Base-by-base conservation (phyloP, 1,284 basidiomycete species). In the Fomitiporia mediterranea region DNA sequence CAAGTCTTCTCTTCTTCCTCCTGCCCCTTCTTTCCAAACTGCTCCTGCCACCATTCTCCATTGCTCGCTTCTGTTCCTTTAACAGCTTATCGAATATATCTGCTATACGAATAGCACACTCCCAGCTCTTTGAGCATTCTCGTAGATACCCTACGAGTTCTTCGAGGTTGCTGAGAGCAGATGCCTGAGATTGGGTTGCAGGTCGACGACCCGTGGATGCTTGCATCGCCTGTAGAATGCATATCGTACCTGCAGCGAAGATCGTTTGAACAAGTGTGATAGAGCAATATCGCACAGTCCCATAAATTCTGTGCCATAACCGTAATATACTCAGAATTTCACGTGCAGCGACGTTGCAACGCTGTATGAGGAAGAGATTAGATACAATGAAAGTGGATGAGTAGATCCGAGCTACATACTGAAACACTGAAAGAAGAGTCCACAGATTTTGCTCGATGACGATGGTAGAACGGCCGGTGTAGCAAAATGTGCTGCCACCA, bases 401-500 rank as follows among this genome's bases (percentile, higher is more conserved):
- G 8, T n/a, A 42, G 5, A 5, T 23, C n/a, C 6, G n/a, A 42
- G 1, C 25, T n/a, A 51, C 53, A 46, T 59, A 80, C 75, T 71
- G 80, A 77, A 60, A 78, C 71, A 61, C 81, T 79, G 61, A 81
- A 76, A 35, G 78, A 74, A 28, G 78, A 73, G 25, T 68, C 67
- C 23, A 74, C 74, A 0, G 72, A 67, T 34, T 68, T 66, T 52
- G 75, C 68, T 25, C 70, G 67, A 2, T 72, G 64, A 17, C 75
- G 74, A 1, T 80, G 74, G 64, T 82, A 86, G 70, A 83, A 85
- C 0, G 84, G 83, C 0, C 83, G 74, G 60, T 85, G 83, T 0
- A 88, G 75, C 7, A 87, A 72, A 34, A 87, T 82, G 52, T 79
- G 74, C 4, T 82, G 70, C 83, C 83, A 86, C 70, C 81, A 79